Evolutionary conservation across 495 filamentous ascomycete species (phyloP).

Genomic region (Massariosphaeria phaeospora): DNA sequence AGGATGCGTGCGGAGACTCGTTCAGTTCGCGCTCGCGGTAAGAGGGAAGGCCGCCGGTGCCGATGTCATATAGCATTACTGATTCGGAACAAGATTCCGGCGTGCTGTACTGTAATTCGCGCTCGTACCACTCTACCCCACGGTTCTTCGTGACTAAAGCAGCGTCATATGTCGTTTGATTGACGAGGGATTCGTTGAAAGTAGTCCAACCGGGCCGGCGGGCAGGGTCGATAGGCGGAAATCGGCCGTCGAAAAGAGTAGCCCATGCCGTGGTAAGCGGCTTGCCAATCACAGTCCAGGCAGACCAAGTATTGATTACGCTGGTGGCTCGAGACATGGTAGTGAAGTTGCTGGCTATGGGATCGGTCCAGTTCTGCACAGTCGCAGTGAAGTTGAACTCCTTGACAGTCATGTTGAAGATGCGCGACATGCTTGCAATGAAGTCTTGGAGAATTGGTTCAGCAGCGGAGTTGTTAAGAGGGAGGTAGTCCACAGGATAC

Average conservation of each 20-base stretch:
- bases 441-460: constrained; percentile 39
- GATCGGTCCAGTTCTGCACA: constrained; percentile 28
- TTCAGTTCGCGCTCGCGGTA: constrained; percentile 39
- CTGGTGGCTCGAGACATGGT: constrained; percentile 13
- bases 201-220: constrained; percentile 32
- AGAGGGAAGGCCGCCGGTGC: constrained; percentile 42
- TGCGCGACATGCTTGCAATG: constrained; percentile 43
- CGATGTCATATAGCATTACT: constrained; percentile 43
- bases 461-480: constrained; percentile 40
- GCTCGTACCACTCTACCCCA: constrained; percentile 42
- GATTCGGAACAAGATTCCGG: constrained; percentile 41
- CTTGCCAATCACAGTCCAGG: constrained; percentile 30
- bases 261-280: constrained; percentile 35
- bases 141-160: constrained; percentile 35
- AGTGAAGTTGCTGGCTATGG: constrained; percentile 26
- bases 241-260: constrained; percentile 38
- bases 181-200: constrained; percentile 29
- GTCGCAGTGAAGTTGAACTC: constrained; percentile 37
- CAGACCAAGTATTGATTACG: constrained; percentile 30
- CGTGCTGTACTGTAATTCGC: constrained; percentile 37
- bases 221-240: constrained; percentile 40
- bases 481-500: constrained; percentile 42
- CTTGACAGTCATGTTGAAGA: constrained; percentile 34
- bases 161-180: constrained; percentile 29
- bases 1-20: constrained; percentile 33